These are phyloP conservation scores for Elsinoe batatas DNA, from an alignment of 2,329 filamentous ascomycete species.

Conservation along the genomic window DNA sequence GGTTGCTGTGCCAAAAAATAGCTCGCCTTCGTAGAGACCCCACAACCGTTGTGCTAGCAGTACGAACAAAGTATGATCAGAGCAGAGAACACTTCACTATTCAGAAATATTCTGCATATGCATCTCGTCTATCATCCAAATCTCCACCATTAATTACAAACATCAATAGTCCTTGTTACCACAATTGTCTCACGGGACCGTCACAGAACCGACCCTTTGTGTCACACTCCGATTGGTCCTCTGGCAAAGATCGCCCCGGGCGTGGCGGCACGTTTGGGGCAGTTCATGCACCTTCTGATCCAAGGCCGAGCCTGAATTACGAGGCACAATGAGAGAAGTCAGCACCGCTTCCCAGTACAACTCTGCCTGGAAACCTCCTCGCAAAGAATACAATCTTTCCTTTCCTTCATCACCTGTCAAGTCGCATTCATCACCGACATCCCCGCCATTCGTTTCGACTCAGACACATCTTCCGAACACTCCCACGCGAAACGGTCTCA, in stretches of 20 bases:
- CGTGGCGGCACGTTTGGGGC: constrained; percentile 8
- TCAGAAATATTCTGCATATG: not conserved
- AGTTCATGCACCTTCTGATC: constrained; percentile 3
- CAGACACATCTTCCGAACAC: not conserved
- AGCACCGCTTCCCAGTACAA: constrained; percentile 13
- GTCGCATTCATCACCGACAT: not conserved
- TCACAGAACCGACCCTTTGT: not conserved
- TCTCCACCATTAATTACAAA: constrained; percentile 5
- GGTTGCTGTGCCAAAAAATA: constrained; percentile 8
- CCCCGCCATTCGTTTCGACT: not conserved
- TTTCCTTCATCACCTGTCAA: not conserved
- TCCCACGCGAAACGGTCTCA: constrained; percentile 9
- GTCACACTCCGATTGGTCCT: constrained; percentile 2
- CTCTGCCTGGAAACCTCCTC: constrained; percentile 7
- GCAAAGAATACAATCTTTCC: not conserved
- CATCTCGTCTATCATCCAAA: not conserved
- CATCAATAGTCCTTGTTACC: not conserved
- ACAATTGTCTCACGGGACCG: not conserved
- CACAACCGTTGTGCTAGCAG: constrained; percentile 10
- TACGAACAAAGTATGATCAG: not conserved
- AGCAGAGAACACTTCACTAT: not conserved
- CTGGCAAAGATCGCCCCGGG: not conserved
- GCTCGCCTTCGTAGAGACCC: not conserved
- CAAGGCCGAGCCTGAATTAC: not conserved
- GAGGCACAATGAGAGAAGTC: constrained; percentile 9